phyloP scores from a whole-genome alignment of 306 rosid genomes.

The Prunus kanzakura region DNA sequence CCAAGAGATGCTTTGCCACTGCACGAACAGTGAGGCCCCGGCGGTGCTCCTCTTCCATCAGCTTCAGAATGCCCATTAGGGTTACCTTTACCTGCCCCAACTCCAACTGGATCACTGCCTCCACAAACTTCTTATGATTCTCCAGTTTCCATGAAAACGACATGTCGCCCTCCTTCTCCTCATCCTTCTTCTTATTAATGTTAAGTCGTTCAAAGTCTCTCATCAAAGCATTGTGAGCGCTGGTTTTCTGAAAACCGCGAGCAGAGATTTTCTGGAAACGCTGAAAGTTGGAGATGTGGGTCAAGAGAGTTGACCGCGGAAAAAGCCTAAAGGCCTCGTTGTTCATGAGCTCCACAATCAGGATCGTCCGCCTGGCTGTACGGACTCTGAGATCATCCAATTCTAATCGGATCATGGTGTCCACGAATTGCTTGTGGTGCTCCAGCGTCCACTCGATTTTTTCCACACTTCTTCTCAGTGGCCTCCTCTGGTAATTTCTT shows the following conservation, averaged over 20 bases:
- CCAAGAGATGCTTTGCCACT: neutral
- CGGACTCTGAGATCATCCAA: no score
- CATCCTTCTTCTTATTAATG: neutral
- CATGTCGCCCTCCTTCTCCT: neutral
- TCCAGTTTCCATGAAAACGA: neutral
- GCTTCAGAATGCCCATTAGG: neutral
- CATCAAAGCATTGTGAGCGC: neutral
- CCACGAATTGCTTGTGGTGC: conserved; percentile 10
- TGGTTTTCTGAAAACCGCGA: neutral
- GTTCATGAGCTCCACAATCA: neutral
- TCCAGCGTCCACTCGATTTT: neutral
- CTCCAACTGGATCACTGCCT: neutral
- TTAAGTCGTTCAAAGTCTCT: neutral
- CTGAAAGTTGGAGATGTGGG: neutral
- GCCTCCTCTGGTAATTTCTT: no score
- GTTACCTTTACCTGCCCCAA: neutral
- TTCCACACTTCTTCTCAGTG: neutral
- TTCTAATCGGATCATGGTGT: neutral
- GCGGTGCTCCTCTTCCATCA: conserved; percentile 1
- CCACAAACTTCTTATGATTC: neutral
- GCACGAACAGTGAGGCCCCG: neutral
- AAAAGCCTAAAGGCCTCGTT: neutral
- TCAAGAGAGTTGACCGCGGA: neutral
- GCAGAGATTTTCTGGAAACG: neutral
- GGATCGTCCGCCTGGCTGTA: no score